These are phyloP conservation scores for Barnettozyma sp. DNA, from an alignment of 805 yeast species.

Conservation along the genomic window DNA sequence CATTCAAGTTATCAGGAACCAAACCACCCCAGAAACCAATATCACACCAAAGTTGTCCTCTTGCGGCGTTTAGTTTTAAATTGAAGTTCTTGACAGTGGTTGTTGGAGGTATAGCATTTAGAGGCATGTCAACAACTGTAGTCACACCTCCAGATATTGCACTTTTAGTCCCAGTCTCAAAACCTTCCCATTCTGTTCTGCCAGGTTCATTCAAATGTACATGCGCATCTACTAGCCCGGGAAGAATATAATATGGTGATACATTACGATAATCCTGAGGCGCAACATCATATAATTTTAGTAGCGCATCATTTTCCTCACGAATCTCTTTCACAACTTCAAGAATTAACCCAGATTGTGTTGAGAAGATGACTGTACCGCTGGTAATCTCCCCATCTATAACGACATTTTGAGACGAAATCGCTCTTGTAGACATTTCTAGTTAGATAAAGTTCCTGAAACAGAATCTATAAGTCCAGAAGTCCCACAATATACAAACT, in stretches of 20 bases:
- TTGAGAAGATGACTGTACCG: slow-evolving; percentile 61
- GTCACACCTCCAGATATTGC: slow-evolving; percentile 97
- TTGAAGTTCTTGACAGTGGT: slow-evolving; percentile 74
- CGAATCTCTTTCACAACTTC: slow-evolving; percentile 39
- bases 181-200: slow-evolving; percentile 98
- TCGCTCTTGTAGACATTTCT: slow-evolving; percentile 34
- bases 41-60: slow-evolving; percentile 83
- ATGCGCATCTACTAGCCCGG: slow-evolving; percentile 91
- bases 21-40: slow-evolving; percentile 97
- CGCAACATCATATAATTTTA: slow-evolving; percentile 37
- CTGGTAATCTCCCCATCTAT: slow-evolving; percentile 39
- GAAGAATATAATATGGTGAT: slow-evolving; percentile 62
- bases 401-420: slow-evolving; percentile 54
- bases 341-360: slow-evolving; percentile 50
- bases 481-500: not conserved
- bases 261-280: slow-evolving; percentile 43
- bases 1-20: slow-evolving; percentile 67
- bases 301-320: slow-evolving; percentile 32
- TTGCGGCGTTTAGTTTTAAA: slow-evolving; percentile 70
- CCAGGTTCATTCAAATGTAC: slow-evolving; percentile 97
- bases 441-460: not conserved
- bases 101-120: slow-evolving; percentile 94
- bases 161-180: slow-evolving; percentile 90
- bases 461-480: too few species aligned
- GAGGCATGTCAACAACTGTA: slow-evolving; percentile 92